These are phyloP conservation scores for Fraxinus pennsylvanica DNA, from an alignment of 257 asterid species.

Conservation along the genomic window DNA sequence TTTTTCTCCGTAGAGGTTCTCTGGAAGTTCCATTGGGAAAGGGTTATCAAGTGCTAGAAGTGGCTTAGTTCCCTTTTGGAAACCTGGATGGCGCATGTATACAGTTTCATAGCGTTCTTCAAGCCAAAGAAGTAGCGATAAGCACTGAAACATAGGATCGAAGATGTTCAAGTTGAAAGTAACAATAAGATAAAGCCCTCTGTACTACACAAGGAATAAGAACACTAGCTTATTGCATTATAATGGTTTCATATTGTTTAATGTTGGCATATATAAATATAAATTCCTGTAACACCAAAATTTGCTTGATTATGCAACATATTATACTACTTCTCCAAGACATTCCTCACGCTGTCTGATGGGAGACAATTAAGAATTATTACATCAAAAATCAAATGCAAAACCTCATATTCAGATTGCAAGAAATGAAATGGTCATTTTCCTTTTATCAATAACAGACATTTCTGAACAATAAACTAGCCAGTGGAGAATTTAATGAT, in stretches of 20 bases:
- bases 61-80: constrained; percentile 77
- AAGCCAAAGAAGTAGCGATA: constrained; percentile 87
- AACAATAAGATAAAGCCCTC: not conserved
- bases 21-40: constrained; percentile 91
- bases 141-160: constrained; percentile 52
- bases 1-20: constrained; percentile 81
- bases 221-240: not conserved
- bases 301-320: not conserved
- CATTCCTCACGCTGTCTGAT: not conserved
- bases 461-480: not conserved
- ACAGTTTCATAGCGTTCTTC: constrained; percentile 90
- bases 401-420: not conserved
- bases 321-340: no score
- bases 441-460: not conserved
- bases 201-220: not conserved
- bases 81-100: constrained; percentile 83
- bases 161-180: not conserved
- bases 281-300: not conserved
- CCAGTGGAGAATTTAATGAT: not conserved
- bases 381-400: not conserved
- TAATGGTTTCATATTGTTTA: not conserved
- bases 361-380: not conserved
- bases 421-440: not conserved
- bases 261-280: not conserved
- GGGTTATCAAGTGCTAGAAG: constrained; percentile 80